These are phyloP conservation scores for Ogataea ganodermae DNA, from an alignment of 805 yeast species.

Conservation along the genomic window DNA sequence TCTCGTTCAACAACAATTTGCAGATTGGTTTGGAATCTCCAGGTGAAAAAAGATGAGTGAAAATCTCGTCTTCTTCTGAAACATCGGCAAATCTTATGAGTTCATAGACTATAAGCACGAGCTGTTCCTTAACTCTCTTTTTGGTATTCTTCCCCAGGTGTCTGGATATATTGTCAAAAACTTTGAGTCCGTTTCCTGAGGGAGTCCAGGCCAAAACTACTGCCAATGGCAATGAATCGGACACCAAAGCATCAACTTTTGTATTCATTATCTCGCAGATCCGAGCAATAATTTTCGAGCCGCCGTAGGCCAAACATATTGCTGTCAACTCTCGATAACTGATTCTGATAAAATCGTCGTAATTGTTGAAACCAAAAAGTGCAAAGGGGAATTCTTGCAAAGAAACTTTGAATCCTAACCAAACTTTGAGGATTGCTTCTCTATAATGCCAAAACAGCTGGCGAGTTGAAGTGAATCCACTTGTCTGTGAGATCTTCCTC, in stretches of 20 bases:
- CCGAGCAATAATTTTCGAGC: slow-evolving; percentile 14
- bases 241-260: slow-evolving; percentile 13
- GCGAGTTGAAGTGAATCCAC: slow-evolving; percentile 16
- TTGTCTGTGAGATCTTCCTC: slow-evolving; percentile 23
- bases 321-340: slow-evolving; percentile 44
- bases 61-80: slow-evolving; percentile 30
- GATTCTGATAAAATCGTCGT: slow-evolving; percentile 34
- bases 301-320: slow-evolving; percentile 35
- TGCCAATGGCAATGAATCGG: slow-evolving; percentile 32
- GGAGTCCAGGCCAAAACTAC: slow-evolving; percentile 41
- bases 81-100: slow-evolving; percentile 44
- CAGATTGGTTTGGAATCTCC: neutral
- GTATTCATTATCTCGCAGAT: slow-evolving; percentile 18
- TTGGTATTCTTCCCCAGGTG: slow-evolving; percentile 15
- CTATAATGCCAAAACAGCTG: slow-evolving; percentile 36
- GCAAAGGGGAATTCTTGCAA: slow-evolving; percentile 42
- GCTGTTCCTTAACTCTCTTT: slow-evolving; percentile 25
- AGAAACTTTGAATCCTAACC: slow-evolving; percentile 40
- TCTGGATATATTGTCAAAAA: slow-evolving; percentile 21
- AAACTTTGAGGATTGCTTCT: slow-evolving; percentile 42
- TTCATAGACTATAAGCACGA: slow-evolving; percentile 38
- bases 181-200: slow-evolving; percentile 29
- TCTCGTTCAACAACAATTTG: neutral
- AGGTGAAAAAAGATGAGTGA: slow-evolving; percentile 3
- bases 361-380: slow-evolving; percentile 40